A percentile compares a stretch with the other conserved stretches of the same genome.
Conservation (phyloP, 345 rosid species). For the Melastoma malabathricum region DNA sequence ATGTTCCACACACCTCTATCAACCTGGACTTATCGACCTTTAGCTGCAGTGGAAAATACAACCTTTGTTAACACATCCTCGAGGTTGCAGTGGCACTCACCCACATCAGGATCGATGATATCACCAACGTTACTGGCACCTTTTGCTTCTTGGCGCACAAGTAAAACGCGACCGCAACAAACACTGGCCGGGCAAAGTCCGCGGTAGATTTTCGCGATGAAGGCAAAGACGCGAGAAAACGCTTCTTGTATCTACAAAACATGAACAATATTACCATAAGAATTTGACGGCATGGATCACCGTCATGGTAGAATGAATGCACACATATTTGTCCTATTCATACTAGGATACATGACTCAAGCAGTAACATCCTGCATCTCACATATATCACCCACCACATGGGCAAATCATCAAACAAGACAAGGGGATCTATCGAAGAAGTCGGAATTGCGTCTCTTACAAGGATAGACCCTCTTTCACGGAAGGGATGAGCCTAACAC, state of each 20-base stretch:
- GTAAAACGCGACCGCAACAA: conserved; percentile 83
- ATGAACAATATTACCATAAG: background rate
- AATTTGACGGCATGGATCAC: background rate
- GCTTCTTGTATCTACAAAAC: conserved; percentile 48
- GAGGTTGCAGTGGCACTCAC: background rate
- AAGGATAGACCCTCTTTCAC: conserved; percentile 53
- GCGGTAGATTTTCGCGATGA: conserved; percentile 54
- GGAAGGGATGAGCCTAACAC: conserved; percentile 70
- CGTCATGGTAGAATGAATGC: background rate
- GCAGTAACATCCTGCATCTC: too few species aligned
- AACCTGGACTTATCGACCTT: conserved; percentile 69
- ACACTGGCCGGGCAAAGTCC: conserved; percentile 68
- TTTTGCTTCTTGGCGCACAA: conserved; percentile 70
- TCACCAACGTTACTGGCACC: conserved; percentile 15
- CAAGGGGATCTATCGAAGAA: background rate
- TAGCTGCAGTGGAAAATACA: conserved; percentile 33
- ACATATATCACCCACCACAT: background rate
- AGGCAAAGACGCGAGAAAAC: conserved; percentile 69
- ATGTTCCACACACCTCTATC: conserved; percentile 85
- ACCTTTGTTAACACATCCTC: background rate
- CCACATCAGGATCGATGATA: background rate
- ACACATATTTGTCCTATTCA: too few species aligned
- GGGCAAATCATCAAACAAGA: conserved; percentile 36
- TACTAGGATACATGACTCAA: too few species aligned
- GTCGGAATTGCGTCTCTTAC: conserved; percentile 24